Evolutionary conservation across 1,284 basidiomycete species (phyloP), one percentile per base, ranked within the genome.

Genomic region (Malassezia caprae): DNA sequence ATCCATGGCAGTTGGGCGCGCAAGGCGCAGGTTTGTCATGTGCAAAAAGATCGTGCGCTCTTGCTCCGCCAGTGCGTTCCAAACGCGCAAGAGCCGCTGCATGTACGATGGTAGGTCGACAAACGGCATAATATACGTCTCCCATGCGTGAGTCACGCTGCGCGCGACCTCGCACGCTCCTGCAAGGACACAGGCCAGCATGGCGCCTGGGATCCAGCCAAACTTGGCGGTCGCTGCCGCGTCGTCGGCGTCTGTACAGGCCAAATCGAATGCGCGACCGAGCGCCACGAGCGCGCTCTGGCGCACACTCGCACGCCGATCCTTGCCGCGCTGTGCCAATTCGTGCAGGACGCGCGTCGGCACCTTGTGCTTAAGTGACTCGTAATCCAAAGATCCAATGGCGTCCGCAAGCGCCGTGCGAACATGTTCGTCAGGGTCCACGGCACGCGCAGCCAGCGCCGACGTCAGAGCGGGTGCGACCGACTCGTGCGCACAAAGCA

Each of bases 381-480:
- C 91, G 69, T 90, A 96, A 72, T 96, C 90, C 26, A 96, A 77
- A 53, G 84, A 81, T 1, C 84, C 83, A 62, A 91, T 87, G 7
- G 88, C 76, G 68, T 82, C 84, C 78, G 89, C 91, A 0, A 84
- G 83, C 0, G 88, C 85, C 1, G 85, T 82, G 30, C 94, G 82
- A 24, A 98, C 85, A 65, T 84, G 87, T 63, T 98, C 94, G 62
- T 98, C 94, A 0, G 87, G 83, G 72, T 99, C 94, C 11, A 60
- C 40, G 56, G 75, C 62, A 48, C 68, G 69, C 23, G 42, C 43
- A 15, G 52, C 46, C 23, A 72, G 56, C 12, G 43, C 12, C 31
- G 45, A 21, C 8, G 45, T 35, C 23, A 73, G 46, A 31, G 64
- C 72, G 41, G 49, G 37, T 84, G 87, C 81, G 78, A 67, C 47